Evolutionary conservation across 2,329 filamentous ascomycete species (phyloP), one percentile per base, ranked within the genome.

Genomic region (Tolypocladium tundrense): DNA sequence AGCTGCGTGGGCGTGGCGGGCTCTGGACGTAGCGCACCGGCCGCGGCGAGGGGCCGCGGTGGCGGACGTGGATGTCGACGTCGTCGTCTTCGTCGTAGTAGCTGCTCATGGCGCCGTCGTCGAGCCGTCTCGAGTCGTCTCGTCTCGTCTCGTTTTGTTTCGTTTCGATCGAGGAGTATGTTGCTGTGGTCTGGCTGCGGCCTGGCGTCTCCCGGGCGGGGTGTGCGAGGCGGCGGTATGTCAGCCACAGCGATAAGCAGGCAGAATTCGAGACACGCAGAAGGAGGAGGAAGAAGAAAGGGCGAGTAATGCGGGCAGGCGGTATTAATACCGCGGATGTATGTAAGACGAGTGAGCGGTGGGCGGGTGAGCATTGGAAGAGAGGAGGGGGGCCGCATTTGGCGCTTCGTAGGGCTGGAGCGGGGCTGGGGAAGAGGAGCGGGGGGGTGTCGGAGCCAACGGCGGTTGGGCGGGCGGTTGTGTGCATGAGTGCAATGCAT

Each of bases 61-160:
- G 75, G 56, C 72, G 73, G 60, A 81, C 68, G 51, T 71, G 79
- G 62, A 84, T 74, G 63, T 84, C 77, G 55, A 82, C 65, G 53
- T 85, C 82, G 37, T 83, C 81, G 40, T 84, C 79, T 62, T 80
- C 76, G 57, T 77, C 74, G 64, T 77, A 79, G 65, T 77, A 77
- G 61, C 66, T 73, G 24, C 37, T 52, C 57, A 58, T 58, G 42
- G 21, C 31, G 48, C 48, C 48, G 31, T 37, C 19, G 31, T n/a
- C 9, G 48, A 51, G 19, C 13, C 48, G 31, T 35, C 31, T 33
- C 16, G 48, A 27, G 4, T 2, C 27, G 48, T 50, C 27, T 50
- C 14, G 45, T 19, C 24, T 50, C 27, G 27, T 50, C 45, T 50
- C 45, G 24, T 19, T 4, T 41, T 4, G 24, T 39, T 39, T 39